phyloP scores from a whole-genome alignment of 2,329 filamentous ascomycete species.

The Hymenoscyphus infarciens region DNA sequence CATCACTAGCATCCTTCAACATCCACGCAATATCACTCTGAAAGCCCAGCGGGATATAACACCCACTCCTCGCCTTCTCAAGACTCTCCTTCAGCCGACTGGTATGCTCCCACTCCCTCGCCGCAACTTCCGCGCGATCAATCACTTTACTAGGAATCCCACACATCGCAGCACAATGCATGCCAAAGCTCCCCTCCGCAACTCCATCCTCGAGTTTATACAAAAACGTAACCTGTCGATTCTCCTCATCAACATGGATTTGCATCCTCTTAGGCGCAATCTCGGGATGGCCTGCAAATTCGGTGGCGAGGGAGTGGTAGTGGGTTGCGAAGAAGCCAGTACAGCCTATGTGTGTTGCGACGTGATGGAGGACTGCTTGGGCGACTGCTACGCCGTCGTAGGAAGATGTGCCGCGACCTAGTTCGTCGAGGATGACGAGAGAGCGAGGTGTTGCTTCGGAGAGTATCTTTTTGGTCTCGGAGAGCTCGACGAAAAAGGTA shows the following conservation, averaged over 20 bases:
- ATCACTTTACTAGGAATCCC: constrained; percentile 83
- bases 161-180: constrained; percentile 99
- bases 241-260: constrained; percentile 83
- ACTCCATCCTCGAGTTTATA: constrained; percentile 93
- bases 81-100: constrained; percentile 84
- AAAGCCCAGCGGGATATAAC: constrained; percentile 79
- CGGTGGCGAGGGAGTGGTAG: constrained; percentile 88
- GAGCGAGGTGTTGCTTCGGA: constrained; percentile 90
- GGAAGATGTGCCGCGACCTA: constrained; percentile 89
- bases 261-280: constrained; percentile 86
- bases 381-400: constrained; percentile 97
- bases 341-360: constrained; percentile 89
- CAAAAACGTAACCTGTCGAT: constrained; percentile 88
- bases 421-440: constrained; percentile 92
- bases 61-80: constrained; percentile 73
- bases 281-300: constrained; percentile 87
- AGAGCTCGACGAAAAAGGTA: constrained; percentile 96
- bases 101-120: constrained; percentile 92
- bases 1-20: constrained; percentile 51
- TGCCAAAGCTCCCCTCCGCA: constrained; percentile 94
- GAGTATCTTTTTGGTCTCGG: constrained; percentile 97
- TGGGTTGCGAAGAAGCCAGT: constrained; percentile 97
- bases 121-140: constrained; percentile 81
- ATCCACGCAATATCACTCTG: constrained; percentile 84
- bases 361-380: constrained; percentile 93